Base-by-base conservation (phyloP, 2,329 filamentous ascomycete species). In the Colletotrichum endophyticum region DNA sequence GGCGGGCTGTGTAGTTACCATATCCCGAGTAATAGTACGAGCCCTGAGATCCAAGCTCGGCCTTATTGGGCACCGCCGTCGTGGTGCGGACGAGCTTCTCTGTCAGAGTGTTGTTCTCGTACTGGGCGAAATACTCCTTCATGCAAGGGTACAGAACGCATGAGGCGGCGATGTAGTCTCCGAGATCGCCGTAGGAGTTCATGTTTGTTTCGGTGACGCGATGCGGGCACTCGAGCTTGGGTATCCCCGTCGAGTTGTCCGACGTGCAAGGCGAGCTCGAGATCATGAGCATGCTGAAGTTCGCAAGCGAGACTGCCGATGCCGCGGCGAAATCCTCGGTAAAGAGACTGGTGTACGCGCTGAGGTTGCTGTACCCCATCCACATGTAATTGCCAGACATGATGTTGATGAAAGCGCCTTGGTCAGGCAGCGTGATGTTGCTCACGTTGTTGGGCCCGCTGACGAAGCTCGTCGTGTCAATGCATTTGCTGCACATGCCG, bases 291-390 rank as follows among this genome's bases (percentile, higher is more conserved):
- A 62, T 64, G 63, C 28, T 73, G 27, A 76, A 73, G 57, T 76
- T 73, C 16, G 63, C 63, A 16, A 76, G 25, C 36, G 73, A 73
- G n/a, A 73, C 56, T 8, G 39, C 27, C 8, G 73, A 25, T 0
- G 70, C 73, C 7, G 25, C 25, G 2, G 73, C 27, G 3, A 76
- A 76, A 3, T 76, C 70, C 3, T 63, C 16, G 9, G 16, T 63
- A 7, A 76, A 76, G 11, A 62, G 56, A 8, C 44, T 13, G 8
- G 30, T 53, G 30, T 73, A 73, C 12, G 70, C 70, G 6, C 19
- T 73, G 16, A 76, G 63, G 39, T 76, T 76, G 56, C 73, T 76
- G 32, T 49, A n/a, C 32, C 73, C 73, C 25, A 76, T 28, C 73
- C 73, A 76, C 73, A 76, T 76, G 25, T 73, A 76, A 3, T 68